These are phyloP conservation scores for Citrullus amarus DNA, from an alignment of 306 rosid species.

Conservation along the genomic window DNA sequence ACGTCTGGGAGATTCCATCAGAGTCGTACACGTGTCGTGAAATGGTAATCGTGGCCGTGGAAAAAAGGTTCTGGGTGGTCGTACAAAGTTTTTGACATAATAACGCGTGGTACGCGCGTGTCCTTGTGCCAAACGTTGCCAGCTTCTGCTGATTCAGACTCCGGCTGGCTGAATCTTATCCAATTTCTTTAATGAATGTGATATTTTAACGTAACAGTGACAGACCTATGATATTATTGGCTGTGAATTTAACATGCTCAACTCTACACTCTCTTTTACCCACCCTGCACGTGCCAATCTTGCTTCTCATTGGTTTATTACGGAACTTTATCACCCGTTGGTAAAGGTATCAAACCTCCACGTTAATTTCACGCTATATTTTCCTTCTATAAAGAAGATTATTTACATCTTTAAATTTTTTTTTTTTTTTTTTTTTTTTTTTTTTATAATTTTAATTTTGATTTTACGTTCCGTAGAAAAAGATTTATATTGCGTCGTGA, in stretches of 20 bases:
- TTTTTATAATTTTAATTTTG: background rate
- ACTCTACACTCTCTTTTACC: background rate
- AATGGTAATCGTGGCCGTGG: background rate
- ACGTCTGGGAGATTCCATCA: background rate
- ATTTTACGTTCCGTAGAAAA: background rate
- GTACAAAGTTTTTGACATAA: background rate
- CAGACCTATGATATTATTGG: conserved; percentile 4
- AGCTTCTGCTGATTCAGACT: conserved; percentile 18
- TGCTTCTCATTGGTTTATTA: background rate
- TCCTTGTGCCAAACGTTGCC: conserved; percentile 8
- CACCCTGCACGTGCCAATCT: background rate
- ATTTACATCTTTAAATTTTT: background rate
- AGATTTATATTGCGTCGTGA: conserved; percentile 1
- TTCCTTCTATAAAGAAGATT: background rate
- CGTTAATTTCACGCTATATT: conserved; percentile 9
- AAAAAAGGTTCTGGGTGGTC: background rate
- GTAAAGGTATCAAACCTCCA: background rate
- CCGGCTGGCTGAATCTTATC: conserved; percentile 19
- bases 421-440: background rate
- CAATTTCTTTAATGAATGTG: conserved; percentile 3
- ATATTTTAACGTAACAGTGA: conserved; percentile 5
- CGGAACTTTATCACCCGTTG: background rate
- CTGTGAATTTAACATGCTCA: background rate
- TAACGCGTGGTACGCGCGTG: conserved; percentile 16
- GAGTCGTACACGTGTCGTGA: background rate